A percentile compares a stretch with the other conserved stretches of the same genome.
These are phyloP conservation scores for Phialophora chinensis DNA, from an alignment of 2,329 filamentous ascomycete genomes.

Conservation along the genomic window DNA sequence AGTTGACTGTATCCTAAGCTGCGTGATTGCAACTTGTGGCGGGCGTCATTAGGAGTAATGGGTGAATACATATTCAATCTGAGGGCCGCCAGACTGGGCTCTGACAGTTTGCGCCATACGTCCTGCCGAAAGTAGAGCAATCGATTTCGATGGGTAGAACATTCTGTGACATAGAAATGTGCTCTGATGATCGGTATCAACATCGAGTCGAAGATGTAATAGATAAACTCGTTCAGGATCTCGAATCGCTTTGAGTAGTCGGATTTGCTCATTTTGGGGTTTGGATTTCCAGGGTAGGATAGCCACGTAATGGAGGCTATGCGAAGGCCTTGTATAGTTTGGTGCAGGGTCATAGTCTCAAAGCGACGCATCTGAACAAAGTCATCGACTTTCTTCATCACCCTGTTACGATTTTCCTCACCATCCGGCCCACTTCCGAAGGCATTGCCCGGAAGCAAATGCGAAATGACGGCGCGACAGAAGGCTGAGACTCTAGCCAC, in stretches of 20 bases:
- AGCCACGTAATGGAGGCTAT: constrained; percentile 76
- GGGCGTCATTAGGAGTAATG: constrained; percentile 64
- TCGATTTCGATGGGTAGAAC: constrained; percentile 75
- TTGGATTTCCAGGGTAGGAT: constrained; percentile 53
- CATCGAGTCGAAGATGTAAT: constrained; percentile 91
- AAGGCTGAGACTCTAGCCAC: constrained; percentile 78
- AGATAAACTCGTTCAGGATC: constrained; percentile 82
- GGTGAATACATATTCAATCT: constrained; percentile 80
- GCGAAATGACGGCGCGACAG: constrained; percentile 75
- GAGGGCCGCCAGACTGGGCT: constrained; percentile 71
- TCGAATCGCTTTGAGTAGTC: constrained; percentile 79
- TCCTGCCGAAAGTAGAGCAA: constrained; percentile 96
- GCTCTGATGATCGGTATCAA: constrained; percentile 83
- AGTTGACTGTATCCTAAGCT: constrained; percentile 78
- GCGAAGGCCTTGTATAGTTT: constrained; percentile 77
- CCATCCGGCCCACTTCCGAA: constrained; percentile 68
- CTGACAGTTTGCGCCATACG: constrained; percentile 78
- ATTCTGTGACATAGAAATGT: constrained; percentile 96
- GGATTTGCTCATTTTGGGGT: constrained; percentile 67
- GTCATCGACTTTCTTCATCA: constrained; percentile 73
- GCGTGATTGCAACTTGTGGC: constrained; percentile 64
- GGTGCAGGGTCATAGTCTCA: constrained; percentile 79
- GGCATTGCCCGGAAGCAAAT: constrained; percentile 74
- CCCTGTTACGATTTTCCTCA: constrained; percentile 63
- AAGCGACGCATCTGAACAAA: constrained; percentile 81